Evolutionary conservation across 2,329 filamentous ascomycete species (phyloP), one percentile per base, ranked within the genome.

Genomic region (Chalaropsis ovoidea): DNA sequence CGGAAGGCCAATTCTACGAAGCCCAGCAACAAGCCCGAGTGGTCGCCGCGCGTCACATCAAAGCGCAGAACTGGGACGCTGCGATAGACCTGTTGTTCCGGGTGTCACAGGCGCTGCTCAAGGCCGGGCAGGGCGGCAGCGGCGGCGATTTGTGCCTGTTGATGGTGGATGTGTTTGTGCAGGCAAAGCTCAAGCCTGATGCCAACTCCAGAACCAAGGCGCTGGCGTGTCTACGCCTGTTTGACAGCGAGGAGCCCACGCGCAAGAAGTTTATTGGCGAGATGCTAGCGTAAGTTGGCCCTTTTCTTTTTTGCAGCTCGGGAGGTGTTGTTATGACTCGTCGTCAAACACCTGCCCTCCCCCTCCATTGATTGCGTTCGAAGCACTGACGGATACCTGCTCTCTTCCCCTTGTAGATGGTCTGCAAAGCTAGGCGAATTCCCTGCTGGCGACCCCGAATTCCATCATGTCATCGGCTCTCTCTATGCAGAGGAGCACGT

Each of bases 1-100:
- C 85, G 70, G 90, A 95, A 76, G 93, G 92, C 72, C 87, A 94
- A 74, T 96, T 85, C 81, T 99, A 99, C 79, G 94, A 99, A 82
- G 94, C 94, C 67, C 93, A 97, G 78, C 94, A 99, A 77, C 94
- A 99, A 79, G 90, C 96, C 70, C 90, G 94, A 69, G 92, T 96
- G 65, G 93, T 96, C 70, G 92, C 92, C 68, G 88, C 90, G 47
- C 91, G 95, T 67, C 95, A 99, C 78, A 86, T 93, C 75, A 97
- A 97, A 79, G 82, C 87, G 54, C 79, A 83, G 68, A 93, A 93
- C 81, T 96, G 89, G 82, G 75, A 81, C 70, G 87, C 90, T 13
- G 94, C 95, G 61, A 87, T 91, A 74, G 89, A 96, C 70, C 88
- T 97, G 69, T 82, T 99, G 69, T 87, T 84, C 75, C 87, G 83